phyloP scores from a whole-genome alignment of 2,329 filamentous ascomycete genomes.

The Waltergamsia citrina region DNA sequence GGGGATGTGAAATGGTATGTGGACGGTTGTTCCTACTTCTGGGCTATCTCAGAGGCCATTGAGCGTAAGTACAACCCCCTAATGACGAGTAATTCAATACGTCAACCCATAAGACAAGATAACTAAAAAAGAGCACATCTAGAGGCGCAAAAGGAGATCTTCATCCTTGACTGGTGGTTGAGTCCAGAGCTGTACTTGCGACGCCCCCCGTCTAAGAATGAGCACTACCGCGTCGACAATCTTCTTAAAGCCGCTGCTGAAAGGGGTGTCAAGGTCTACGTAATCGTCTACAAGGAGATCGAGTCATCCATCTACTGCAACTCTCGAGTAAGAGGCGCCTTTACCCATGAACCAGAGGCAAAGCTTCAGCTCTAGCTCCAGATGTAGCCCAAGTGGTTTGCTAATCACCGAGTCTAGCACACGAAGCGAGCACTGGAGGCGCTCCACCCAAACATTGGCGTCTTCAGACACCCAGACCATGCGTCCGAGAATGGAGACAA shows the following conservation, averaged over 20 bases:
- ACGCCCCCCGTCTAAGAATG: conserved; percentile 70
- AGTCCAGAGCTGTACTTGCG: conserved; percentile 82
- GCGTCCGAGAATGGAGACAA: conserved; percentile 59
- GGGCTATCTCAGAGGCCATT: conserved; percentile 70
- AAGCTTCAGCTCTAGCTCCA: not conserved
- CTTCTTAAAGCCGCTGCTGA: conserved; percentile 76
- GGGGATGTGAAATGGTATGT: conserved; percentile 84
- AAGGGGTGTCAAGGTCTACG: conserved; percentile 72
- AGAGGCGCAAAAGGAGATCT: conserved; percentile 67
- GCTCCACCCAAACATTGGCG: conserved; percentile 74
- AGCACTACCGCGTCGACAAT: conserved; percentile 74
- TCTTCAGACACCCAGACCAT: conserved; percentile 89
- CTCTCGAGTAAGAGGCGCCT: conserved; percentile 25
- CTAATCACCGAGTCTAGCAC: conserved; percentile 39
- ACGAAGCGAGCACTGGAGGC: conserved; percentile 72
- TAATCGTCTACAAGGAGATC: conserved; percentile 92
- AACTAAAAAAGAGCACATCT: conserved; percentile 6
- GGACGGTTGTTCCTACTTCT: conserved; percentile 77
- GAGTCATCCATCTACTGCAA: conserved; percentile 63
- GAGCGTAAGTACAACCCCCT: conserved; percentile 36
- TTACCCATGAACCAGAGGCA: not conserved
- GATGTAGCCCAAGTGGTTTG: too few relatives aligned
- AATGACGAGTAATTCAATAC: too few relatives aligned
- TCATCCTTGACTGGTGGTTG: conserved; percentile 87
- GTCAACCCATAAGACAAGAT: too few relatives aligned